Evolutionary conservation across 2,329 filamentous ascomycete species (phyloP), one percentile per base, ranked within the genome.

Genomic region (Fusarium sp.): DNA sequence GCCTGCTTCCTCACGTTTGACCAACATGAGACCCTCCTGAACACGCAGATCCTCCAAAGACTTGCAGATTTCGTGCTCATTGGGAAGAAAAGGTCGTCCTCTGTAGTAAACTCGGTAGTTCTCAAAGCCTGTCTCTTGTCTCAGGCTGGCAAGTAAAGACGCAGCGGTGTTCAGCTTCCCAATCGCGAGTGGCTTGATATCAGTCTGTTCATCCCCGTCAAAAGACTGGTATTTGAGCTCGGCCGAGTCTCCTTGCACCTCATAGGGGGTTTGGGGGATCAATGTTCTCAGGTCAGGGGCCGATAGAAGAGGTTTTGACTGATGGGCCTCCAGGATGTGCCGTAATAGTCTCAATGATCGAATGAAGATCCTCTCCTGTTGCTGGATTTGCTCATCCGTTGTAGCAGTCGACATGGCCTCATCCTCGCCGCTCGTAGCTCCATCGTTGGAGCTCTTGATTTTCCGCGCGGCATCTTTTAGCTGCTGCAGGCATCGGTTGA

Each of bases 221-320:
- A 95, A 95, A 2, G 90, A 90, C 81, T 96, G 94, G 77, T 94
- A 96, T 61, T 90, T 91, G 20, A 97, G 87, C 60, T 90, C 88
- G 1, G 94, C 86, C 3, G 87, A 84, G 40, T 93, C 89, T 8
- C 94, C 93, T 72, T 89, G 88, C 0, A 91, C 81, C 38, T 87
- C 82, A 37, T 87, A 86, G 0, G 88, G 86, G 5, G 85, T 83
- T 33, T 87, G 83, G 3, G 88, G 82, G 59, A 92, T 87, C 30
- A 89, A 80, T 10, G 87, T 85, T 66, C 88, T 83, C 62, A 90
- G 79, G 68, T 90, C 90, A 2, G 91, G 90, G 10, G 88, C 86
- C 8, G 90, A 87, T 70, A 91, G 90, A 56, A 88, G 87, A 4
- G 89, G 85, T 66, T 90, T 90, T 30, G 85, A 86, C 72, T 92